A percentile compares a stretch with the other conserved stretches of the same genome.
Conservation (phyloP, 73 alveolate species). For the Paraurostyla sp. region DNA sequence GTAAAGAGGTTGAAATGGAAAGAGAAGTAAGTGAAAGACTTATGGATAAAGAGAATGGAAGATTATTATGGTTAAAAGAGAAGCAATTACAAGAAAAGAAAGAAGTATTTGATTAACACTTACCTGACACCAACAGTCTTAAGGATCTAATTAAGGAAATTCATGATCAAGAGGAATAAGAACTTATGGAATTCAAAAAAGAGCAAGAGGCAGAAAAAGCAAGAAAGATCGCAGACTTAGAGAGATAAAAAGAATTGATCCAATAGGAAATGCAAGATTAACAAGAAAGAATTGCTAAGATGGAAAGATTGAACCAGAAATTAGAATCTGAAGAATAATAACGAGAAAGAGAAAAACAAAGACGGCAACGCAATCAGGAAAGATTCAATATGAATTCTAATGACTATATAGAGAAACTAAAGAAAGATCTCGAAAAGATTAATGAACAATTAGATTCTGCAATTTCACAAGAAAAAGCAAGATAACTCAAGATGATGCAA, state of each 20-base stretch:
- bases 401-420: slow-evolving; percentile 57
- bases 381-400: slow-evolving; percentile 34
- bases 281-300: slow-evolving; percentile 29
- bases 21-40: not conserved
- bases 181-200: slow-evolving; percentile 38
- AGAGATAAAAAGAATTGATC: slow-evolving; percentile 11
- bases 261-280: not conserved
- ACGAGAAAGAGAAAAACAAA: slow-evolving; percentile 48
- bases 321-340: slow-evolving; percentile 3
- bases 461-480: slow-evolving; percentile 51
- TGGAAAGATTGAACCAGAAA: slow-evolving; percentile 33
- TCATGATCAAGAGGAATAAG: slow-evolving; percentile 22
- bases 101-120: slow-evolving; percentile 29
- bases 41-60: slow-evolving; percentile 18
- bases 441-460: slow-evolving; percentile 55
- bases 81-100: slow-evolving; percentile 56
- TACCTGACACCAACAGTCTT: slow-evolving; percentile 50
- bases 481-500: slow-evolving; percentile 62
- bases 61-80: slow-evolving; percentile 43
- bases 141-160: slow-evolving; percentile 32
- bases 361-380: slow-evolving; percentile 36
- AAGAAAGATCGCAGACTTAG: slow-evolving; percentile 40
- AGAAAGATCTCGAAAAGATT: slow-evolving; percentile 59
- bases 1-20: not conserved
- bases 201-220: slow-evolving; percentile 62